A percentile compares a stretch with the other conserved stretches of the same genome.
Conservation (phyloP, 164 flowering plant genomes). For the Buxus sempervirens region DNA sequence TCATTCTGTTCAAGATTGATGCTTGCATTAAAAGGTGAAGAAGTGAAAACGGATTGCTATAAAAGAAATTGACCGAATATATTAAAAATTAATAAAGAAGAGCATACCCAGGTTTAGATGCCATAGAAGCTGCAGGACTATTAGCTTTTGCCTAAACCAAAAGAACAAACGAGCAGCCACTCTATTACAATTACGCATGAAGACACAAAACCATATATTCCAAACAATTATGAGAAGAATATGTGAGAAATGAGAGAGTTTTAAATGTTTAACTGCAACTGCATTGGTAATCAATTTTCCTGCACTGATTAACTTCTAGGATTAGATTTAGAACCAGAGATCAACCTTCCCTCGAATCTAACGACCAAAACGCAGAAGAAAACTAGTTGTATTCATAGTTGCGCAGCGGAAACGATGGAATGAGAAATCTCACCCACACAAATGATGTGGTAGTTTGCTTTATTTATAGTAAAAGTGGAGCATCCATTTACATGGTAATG, state of each 20-base stretch:
- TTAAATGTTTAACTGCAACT: constrained; percentile 44
- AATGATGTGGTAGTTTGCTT: too few species aligned
- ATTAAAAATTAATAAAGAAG: constrained; percentile 1
- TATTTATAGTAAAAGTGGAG: too few species aligned
- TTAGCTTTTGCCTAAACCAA: constrained; percentile 38
- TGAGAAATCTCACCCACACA: too few species aligned
- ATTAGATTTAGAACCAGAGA: constrained; percentile 19
- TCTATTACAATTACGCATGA: neutral
- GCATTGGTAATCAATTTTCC: constrained; percentile 43
- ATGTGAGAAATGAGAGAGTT: neutral
- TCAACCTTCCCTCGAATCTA: constrained; percentile 38
- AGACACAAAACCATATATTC: neutral
- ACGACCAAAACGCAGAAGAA: constrained; percentile 31
- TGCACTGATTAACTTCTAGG: constrained; percentile 18
- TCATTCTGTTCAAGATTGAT: too few species aligned
- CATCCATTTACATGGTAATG: too few species aligned
- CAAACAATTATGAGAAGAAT: neutral
- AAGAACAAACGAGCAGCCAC: neutral
- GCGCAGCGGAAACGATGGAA: too few species aligned
- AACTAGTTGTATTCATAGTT: too few species aligned
- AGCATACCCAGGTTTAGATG: constrained; percentile 55
- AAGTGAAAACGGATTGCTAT: too few species aligned
- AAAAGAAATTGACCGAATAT: too few species aligned
- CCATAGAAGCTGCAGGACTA: constrained; percentile 28
- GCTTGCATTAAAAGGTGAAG: too few species aligned